These are phyloP conservation scores for Ceratocystiopsis sp. DNA, from an alignment of 2,329 filamentous ascomycete genomes.

Conservation along the genomic window DNA sequence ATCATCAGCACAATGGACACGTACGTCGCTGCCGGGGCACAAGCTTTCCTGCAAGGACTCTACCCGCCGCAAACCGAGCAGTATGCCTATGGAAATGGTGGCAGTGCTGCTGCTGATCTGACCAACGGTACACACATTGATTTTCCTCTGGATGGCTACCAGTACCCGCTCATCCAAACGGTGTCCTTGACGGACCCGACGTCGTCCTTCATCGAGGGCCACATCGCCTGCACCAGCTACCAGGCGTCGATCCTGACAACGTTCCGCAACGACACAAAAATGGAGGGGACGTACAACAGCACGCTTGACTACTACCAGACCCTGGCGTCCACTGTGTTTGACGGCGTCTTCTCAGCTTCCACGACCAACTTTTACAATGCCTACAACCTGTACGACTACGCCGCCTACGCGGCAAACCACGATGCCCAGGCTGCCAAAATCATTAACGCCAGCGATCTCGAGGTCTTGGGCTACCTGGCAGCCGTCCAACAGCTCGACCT, in stretches of 20 bases:
- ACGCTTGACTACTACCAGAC: conserved; percentile 23
- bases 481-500: conserved; percentile 44
- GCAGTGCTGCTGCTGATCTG: conserved; percentile 11
- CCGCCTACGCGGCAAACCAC: conserved; percentile 35
- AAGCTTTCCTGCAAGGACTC: conserved; percentile 67
- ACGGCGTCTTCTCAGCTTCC: conserved; percentile 18
- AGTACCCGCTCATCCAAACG: conserved; percentile 49
- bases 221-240: conserved; percentile 22
- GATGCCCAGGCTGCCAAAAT: conserved; percentile 24
- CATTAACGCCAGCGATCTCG: conserved; percentile 27
- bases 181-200: conserved; percentile 19
- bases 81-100: conserved; percentile 21
- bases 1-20: conserved; percentile 24
- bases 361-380: conserved; percentile 30
- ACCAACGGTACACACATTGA: conserved; percentile 34
- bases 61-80: conserved; percentile 50
- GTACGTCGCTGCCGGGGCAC: conserved; percentile 47
- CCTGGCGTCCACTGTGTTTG: conserved; percentile 22
- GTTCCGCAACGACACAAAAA: conserved; percentile 11
- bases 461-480: conserved; percentile 45
- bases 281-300: conserved; percentile 10
- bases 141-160: conserved; percentile 60
- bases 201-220: conserved; percentile 27
- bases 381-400: conserved; percentile 36
- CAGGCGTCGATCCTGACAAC: conserved; percentile 13